Evolutionary conservation across 2,329 filamentous ascomycete species (phyloP).

Genomic region (Cordyceps fumosorosea): DNA sequence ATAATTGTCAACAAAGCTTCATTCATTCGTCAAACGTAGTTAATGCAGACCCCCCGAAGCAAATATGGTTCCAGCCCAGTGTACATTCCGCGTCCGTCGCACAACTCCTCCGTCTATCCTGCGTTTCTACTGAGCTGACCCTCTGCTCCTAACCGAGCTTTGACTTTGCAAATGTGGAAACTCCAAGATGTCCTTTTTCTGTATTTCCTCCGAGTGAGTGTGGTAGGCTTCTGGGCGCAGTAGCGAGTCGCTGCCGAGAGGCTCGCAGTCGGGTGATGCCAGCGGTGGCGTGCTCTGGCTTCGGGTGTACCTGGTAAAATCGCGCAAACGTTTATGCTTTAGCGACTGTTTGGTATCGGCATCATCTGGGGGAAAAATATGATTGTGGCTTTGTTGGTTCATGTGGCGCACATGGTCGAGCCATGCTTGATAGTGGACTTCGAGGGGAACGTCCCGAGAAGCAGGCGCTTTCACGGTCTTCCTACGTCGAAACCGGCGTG

Average conservation of each 20-base stretch:
- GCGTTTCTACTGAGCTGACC: neutral
- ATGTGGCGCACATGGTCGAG: neutral
- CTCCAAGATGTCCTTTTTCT: neutral
- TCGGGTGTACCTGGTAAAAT: neutral
- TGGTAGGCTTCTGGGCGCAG: neutral
- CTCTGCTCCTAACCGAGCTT: neutral
- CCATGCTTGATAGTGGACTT: neutral
- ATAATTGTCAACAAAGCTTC: neutral
- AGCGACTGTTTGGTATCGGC: neutral
- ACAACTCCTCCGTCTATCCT: no score
- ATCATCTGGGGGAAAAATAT: neutral
- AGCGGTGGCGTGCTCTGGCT: constrained; percentile 2
- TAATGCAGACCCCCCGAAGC: neutral
- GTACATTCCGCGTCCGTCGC: neutral
- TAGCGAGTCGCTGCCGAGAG: neutral
- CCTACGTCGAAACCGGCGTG: neutral
- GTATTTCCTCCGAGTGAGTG: neutral
- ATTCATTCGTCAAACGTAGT: neutral
- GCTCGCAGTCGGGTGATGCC: neutral
- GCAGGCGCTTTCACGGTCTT: neutral
- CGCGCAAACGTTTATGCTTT: neutral
- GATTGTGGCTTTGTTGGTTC: neutral
- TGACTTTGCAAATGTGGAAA: neutral
- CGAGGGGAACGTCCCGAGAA: neutral
- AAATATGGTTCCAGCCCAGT: neutral